Conservation (phyloP, 2,329 filamentous ascomycete genomes). For the Stemphylium vesicarium region DNA sequence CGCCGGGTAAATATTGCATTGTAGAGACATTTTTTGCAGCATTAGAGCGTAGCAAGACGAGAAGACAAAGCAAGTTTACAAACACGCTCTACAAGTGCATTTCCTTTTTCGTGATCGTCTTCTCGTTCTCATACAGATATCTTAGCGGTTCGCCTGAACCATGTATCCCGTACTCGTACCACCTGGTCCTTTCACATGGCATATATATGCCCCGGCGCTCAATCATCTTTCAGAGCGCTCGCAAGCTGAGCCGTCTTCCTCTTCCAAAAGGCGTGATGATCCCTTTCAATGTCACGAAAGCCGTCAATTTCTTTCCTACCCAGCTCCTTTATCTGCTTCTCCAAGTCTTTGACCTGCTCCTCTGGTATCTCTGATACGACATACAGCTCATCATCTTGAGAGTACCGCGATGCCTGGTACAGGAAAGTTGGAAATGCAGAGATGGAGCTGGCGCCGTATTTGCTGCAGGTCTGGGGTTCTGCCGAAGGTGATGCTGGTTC, state of each 20-base stretch:
- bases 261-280: slow-evolving; percentile 32
- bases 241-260: slow-evolving; percentile 32
- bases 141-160: no score
- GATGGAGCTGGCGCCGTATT: not conserved
- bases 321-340: slow-evolving; percentile 21
- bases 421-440: slow-evolving; percentile 28
- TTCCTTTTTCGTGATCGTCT: no score
- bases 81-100: not conserved
- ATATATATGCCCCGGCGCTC: not conserved
- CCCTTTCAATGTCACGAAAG: slow-evolving; percentile 27
- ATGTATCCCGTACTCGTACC: not conserved
- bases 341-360: slow-evolving; percentile 21
- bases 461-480: no score
- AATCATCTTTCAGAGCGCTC: slow-evolving; percentile 21
- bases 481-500: not conserved
- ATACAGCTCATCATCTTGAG: slow-evolving; percentile 8
- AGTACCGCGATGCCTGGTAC: slow-evolving; percentile 16
- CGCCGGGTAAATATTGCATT: no score
- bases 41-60: not conserved
- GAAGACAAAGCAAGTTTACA: not conserved
- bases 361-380: slow-evolving; percentile 16
- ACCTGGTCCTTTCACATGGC: not conserved
- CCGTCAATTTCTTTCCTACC: slow-evolving; percentile 29
- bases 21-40: no score
- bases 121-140: no score